phyloP scores from a whole-genome alignment of 2,329 filamentous ascomycete species.

The Mariannaea sp. region DNA sequence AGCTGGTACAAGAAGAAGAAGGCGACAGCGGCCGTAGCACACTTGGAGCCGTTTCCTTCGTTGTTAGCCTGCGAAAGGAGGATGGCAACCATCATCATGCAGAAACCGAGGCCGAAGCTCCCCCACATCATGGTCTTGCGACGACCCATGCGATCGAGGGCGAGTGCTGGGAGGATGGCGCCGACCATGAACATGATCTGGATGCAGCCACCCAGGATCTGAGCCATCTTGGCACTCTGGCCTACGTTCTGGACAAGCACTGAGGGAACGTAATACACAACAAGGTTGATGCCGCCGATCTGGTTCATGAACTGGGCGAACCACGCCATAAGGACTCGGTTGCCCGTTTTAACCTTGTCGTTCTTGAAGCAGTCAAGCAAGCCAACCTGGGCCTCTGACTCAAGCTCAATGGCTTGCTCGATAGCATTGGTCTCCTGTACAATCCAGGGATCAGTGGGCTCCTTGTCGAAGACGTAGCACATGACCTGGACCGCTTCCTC shows the following conservation, averaged over 20 bases:
- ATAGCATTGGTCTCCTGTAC: slow-evolving; percentile 46
- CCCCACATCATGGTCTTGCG: slow-evolving; percentile 52
- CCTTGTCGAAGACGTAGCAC: slow-evolving; percentile 47
- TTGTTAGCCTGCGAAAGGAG: slow-evolving; percentile 26
- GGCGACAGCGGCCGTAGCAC: slow-evolving; percentile 20
- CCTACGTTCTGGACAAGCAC: slow-evolving; percentile 42
- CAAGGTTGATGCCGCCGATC: slow-evolving; percentile 52
- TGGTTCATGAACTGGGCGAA: slow-evolving; percentile 45
- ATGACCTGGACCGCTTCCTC: slow-evolving; percentile 45
- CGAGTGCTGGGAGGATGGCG: slow-evolving; percentile 41
- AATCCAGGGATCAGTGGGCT: slow-evolving; percentile 40
- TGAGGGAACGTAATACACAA: slow-evolving; percentile 45
- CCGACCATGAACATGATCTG: slow-evolving; percentile 48
- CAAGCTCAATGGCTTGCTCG: slow-evolving; percentile 47
- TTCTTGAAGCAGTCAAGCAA: slow-evolving; percentile 23
- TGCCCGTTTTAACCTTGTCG: slow-evolving; percentile 24
- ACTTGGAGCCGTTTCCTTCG: slow-evolving; percentile 15
- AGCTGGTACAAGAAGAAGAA: slow-evolving; percentile 26
- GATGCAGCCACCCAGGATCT: slow-evolving; percentile 45
- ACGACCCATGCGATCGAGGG: slow-evolving; percentile 45
- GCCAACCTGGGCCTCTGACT: slow-evolving; percentile 31
- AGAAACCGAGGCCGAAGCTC: slow-evolving; percentile 34
- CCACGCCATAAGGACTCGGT: slow-evolving; percentile 27
- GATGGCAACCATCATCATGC: slow-evolving; percentile 32
- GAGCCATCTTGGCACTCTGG: slow-evolving; percentile 36